Evolutionary conservation across 2,329 filamentous ascomycete species (phyloP), one percentile per base, ranked within the genome.

Genomic region (Hypomyces rosellus): DNA sequence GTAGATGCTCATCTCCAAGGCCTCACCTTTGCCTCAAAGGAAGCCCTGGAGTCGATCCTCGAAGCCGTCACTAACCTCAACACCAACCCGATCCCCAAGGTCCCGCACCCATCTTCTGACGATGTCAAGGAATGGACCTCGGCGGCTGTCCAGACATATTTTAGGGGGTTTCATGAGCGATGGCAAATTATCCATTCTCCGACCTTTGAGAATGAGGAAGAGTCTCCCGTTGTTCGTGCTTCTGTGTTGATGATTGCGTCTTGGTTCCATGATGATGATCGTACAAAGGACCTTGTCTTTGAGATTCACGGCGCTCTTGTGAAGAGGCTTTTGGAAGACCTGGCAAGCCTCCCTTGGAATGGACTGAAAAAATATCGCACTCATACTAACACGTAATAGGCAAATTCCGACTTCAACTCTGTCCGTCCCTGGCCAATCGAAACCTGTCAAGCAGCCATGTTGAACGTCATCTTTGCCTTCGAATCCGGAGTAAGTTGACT

Each of bases 171-270:
- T 30, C 72, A 74, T 49, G 61, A 70, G 25, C 63, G 63, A 1
- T 74, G 71, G 63, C 68, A 73, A 5, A 57, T 73, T 2, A 55
- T 75, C 4, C 70, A 73, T 52, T 61, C 59, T 0, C 69, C 71
- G 1, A 57, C 63, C 0, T 67, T 67, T 45, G 63, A 61, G 36
- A 61, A 55, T 20, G 62, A 67, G 33, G 60, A 51, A 13, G 61
- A 61, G 18, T 58, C 66, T 2, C 47, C 62, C 2, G 16, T 59
- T 4, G 15, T 68, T 3, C 47, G 62, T 0, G 59, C 57, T 0
- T 64, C 67, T 0, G 62, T 71, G 11, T 58, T 62, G 13, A 70
- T 73, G 61, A 66, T 73, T 34, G 69, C 68, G 2, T 64, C 64
- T 3, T 74, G 70, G 69, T 47, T 72, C 2, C 56, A 61, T 14